phyloP scores from a whole-genome alignment of 2,329 filamentous ascomycete genomes.

The Diaporthe capsici region DNA sequence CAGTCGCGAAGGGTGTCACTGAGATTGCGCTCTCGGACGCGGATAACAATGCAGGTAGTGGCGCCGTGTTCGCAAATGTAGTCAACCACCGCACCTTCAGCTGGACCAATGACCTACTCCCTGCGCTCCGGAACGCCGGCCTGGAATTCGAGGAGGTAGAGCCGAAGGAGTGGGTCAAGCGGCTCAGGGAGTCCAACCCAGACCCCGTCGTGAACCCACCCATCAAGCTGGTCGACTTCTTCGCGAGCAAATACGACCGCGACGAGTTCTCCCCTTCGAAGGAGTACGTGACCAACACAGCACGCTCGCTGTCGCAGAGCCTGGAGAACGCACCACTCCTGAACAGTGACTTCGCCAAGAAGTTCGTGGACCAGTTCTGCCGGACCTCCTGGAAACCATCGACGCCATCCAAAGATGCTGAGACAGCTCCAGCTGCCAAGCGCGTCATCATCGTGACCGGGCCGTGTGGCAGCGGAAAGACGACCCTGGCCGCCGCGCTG shows the following conservation, averaged over 20 bases:
- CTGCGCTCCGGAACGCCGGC: conserved; percentile 59
- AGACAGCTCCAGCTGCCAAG: conserved; percentile 32
- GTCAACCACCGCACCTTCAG: conserved; percentile 62
- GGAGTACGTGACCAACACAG: conserved; percentile 55
- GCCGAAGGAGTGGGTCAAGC: conserved; percentile 58
- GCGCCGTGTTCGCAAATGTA: conserved; percentile 61
- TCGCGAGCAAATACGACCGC: conserved; percentile 62
- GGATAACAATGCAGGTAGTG: background rate
- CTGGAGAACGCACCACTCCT: conserved; percentile 54
- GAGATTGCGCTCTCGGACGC: conserved; percentile 53
- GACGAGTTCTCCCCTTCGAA: conserved; percentile 61
- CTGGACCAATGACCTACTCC: conserved; percentile 66
- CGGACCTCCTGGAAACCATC: conserved; percentile 54
- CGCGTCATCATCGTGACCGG: conserved; percentile 54
- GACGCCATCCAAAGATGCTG: conserved; percentile 54
- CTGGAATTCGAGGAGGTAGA: conserved; percentile 61
- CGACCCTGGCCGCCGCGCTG: conserved; percentile 47
- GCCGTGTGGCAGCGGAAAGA: conserved; percentile 58
- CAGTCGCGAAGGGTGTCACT: conserved; percentile 56
- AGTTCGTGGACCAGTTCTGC: conserved; percentile 54
- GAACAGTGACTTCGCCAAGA: conserved; percentile 52
- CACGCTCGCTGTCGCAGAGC: conserved; percentile 59
- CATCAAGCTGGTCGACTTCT: conserved; percentile 68
- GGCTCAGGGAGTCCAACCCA: conserved; percentile 58
- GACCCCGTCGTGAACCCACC: conserved; percentile 64